Percentiles rank a stretch among this genome's conserved stretches.
Evolutionary conservation across 768 basidiomycete species (phyloP).

Genomic region (Tylopilus plumbeoviolaceoides): DNA sequence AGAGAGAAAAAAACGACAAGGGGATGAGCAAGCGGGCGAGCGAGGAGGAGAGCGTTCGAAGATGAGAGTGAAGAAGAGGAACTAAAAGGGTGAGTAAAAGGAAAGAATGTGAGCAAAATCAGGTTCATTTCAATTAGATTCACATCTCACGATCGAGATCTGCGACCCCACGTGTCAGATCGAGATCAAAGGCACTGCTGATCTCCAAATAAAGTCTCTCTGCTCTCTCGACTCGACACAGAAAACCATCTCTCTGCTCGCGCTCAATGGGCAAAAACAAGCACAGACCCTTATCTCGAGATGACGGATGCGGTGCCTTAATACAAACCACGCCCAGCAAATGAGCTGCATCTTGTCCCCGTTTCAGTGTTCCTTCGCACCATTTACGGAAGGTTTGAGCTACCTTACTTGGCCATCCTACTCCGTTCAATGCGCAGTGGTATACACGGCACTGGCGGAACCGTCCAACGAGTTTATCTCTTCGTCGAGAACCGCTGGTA

Average conservation of each 20-base stretch:
- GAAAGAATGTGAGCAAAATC: conserved; percentile 26
- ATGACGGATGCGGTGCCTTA: neutral
- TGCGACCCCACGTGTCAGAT: conserved; percentile 26
- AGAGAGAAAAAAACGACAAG: neutral
- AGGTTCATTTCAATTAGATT: conserved; percentile 34
- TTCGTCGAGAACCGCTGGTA: neutral
- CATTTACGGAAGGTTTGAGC: neutral
- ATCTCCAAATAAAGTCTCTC: conserved; percentile 3
- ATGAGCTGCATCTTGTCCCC: neutral
- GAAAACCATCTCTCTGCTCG: too few species aligned
- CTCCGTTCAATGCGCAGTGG: neutral
- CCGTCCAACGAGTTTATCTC: neutral
- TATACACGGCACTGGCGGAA: neutral
- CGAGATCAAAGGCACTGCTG: conserved; percentile 23
- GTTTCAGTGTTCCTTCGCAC: neutral
- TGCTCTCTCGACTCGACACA: too few species aligned
- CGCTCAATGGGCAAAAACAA: too few species aligned
- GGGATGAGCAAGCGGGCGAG: neutral
- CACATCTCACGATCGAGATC: conserved; percentile 33
- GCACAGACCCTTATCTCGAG: neutral
- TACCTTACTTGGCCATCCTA: neutral
- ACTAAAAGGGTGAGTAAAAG: conserved; percentile 27
- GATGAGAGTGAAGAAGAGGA: conserved; percentile 28
- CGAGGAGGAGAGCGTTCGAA: conserved; percentile 7
- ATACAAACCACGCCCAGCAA: neutral